Conservation (phyloP, 148 eudicot genomes). For the Talinum fruticosum region DNA sequence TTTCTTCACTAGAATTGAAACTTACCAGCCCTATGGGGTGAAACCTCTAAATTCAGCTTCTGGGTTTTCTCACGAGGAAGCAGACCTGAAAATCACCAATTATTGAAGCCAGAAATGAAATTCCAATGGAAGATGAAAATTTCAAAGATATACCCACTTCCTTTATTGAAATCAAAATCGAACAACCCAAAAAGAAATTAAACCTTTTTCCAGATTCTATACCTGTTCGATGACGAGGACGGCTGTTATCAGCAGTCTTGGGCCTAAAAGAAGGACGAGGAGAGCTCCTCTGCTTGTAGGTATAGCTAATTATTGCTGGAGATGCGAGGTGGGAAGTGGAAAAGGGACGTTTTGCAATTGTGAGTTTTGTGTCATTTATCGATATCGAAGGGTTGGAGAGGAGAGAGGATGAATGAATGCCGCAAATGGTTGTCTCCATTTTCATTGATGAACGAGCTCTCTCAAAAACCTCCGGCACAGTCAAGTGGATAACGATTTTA, state of each 20-base stretch:
- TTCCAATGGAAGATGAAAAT: background rate
- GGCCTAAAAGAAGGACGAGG: constrained; percentile 21
- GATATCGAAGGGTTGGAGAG: background rate
- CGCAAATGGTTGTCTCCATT: constrained; percentile 22
- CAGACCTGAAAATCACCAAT: constrained; percentile 23
- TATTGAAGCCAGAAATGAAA: background rate
- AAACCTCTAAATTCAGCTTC: constrained; percentile 74
- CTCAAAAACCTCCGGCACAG: background rate
- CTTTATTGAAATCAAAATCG: background rate
- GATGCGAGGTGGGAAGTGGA: constrained; percentile 13
- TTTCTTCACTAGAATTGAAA: background rate
- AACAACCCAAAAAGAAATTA: background rate
- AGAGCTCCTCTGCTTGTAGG: constrained; percentile 7
- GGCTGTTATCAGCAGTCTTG: background rate
- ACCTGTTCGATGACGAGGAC: constrained; percentile 23
- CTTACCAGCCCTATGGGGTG: constrained; percentile 96
- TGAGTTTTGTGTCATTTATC: background rate
- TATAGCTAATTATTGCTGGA: constrained; percentile 17
- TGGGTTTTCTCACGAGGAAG: constrained; percentile 34
- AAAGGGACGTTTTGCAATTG: constrained; percentile 5
- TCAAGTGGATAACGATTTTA: background rate
- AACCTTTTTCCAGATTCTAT: background rate
- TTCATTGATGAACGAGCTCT: background rate
- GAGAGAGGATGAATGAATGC: background rate
- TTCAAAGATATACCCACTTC: background rate